Evolutionary conservation across 768 basidiomycete species (phyloP).

Genomic region (Multifurca ochricompacta): DNA sequence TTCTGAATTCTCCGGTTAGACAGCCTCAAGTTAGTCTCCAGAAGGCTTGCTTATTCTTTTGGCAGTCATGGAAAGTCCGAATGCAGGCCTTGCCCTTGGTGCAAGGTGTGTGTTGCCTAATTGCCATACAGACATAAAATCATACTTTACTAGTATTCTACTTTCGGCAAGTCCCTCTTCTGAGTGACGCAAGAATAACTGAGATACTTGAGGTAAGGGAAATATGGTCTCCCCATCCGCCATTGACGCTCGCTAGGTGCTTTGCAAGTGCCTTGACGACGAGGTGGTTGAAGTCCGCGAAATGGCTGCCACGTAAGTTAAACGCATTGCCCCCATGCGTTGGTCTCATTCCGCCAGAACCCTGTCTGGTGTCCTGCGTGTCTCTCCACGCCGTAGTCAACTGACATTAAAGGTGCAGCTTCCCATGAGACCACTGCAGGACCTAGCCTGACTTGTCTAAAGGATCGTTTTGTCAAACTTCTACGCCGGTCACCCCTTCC

Average conservation of each 20-base stretch:
- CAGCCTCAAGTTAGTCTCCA: conserved; percentile 1
- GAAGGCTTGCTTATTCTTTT: conserved; percentile 6
- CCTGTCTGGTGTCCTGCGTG: conserved; percentile 72
- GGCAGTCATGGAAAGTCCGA: conserved; percentile 80
- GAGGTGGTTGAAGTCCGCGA: conserved; percentile 86
- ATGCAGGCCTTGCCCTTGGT: conserved; percentile 80
- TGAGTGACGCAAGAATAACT: conserved; percentile 66
- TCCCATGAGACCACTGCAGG: conserved; percentile 21
- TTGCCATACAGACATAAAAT: neutral
- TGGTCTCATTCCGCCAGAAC: conserved; percentile 37
- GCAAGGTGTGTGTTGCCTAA: conserved; percentile 42
- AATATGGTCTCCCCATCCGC: neutral
- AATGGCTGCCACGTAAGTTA: conserved; percentile 72
- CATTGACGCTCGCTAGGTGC: conserved; percentile 37
- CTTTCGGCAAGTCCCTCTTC: conserved; percentile 80
- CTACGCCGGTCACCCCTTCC: conserved; percentile 64
- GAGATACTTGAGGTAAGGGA: conserved; percentile 67
- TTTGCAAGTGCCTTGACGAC: conserved; percentile 77
- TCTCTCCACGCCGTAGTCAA: conserved; percentile 73
- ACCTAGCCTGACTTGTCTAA: conserved; percentile 24
- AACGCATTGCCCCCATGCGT: neutral
- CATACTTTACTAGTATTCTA: conserved; percentile 53
- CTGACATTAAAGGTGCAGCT: conserved; percentile 55
- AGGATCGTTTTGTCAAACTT: conserved; percentile 77
- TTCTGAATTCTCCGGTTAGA: conserved; percentile 65